Evolutionary conservation across 208 protist species (phyloP).

Genomic region (Naegleria gruberi): DNA sequence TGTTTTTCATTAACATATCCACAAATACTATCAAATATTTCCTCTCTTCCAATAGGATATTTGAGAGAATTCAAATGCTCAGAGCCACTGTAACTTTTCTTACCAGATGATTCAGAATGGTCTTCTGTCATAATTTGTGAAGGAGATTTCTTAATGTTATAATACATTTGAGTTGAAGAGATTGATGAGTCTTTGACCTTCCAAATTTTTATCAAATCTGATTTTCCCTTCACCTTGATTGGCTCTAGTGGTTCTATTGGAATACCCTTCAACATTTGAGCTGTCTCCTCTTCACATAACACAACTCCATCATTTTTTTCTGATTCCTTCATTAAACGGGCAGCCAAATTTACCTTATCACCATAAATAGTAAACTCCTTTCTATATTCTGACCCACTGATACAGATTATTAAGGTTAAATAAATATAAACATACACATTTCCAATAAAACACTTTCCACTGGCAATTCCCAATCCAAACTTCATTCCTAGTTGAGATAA

Average conservation of each 20-base stretch:
- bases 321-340: not conserved
- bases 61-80: not conserved
- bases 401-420: too few relatives aligned
- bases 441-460: slow-evolving; percentile 18
- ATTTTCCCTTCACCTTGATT: not conserved
- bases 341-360: not conserved
- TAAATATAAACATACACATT: too few relatives aligned
- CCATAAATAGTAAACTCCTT: not conserved
- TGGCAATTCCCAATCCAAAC: not conserved
- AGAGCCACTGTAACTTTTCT: too few relatives aligned
- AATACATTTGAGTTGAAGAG: not conserved
- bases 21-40: not conserved
- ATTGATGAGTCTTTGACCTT: not conserved
- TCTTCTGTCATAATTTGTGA: not conserved
- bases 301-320: not conserved
- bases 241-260: not conserved
- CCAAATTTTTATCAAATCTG: not conserved
- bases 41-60: not conserved
- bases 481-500: not conserved
- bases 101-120: not conserved
- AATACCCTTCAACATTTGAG: not conserved
- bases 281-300: too few relatives aligned
- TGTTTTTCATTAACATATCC: not conserved
- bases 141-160: not conserved
- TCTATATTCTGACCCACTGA: not conserved